These are phyloP conservation scores for Selenicereus undatus DNA, from an alignment of 148 eudicot genomes.

Conservation along the genomic window DNA sequence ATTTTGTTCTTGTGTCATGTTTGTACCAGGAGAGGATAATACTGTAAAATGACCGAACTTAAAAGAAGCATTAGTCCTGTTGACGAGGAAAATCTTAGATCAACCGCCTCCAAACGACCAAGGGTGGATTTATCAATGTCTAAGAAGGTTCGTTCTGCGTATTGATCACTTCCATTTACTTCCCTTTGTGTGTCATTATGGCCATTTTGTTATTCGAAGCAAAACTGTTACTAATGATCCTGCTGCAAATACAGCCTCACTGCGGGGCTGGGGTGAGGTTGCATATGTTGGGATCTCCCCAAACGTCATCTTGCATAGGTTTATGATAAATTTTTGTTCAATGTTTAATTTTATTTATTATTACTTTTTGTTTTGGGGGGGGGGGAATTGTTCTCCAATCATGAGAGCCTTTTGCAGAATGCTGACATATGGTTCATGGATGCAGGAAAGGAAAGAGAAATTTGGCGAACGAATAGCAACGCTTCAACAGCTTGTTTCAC, in stretches of 20 bases:
- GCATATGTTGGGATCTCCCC: not conserved
- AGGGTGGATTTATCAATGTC: slow-evolving; percentile 59
- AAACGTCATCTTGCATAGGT: not conserved
- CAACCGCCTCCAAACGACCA: slow-evolving; percentile 56
- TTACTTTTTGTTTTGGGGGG: not conserved
- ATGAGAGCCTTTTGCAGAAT: not conserved
- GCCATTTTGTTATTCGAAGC: not conserved
- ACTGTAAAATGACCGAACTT: slow-evolving; percentile 56
- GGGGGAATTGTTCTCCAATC: not conserved
- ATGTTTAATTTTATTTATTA: not conserved
- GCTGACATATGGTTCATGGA: slow-evolving; percentile 20
- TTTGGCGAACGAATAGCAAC: slow-evolving; percentile 68
- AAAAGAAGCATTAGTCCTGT: slow-evolving; percentile 51
- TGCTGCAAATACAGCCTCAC: not conserved
- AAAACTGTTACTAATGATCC: not conserved
- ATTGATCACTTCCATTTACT: not conserved
- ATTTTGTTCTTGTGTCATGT: slow-evolving; percentile 11
- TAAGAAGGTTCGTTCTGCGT: slow-evolving; percentile 50
- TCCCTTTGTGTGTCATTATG: not conserved
- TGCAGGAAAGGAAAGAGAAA: slow-evolving; percentile 80
- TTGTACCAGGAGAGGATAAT: slow-evolving; percentile 23
- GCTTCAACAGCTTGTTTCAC: slow-evolving; percentile 88
- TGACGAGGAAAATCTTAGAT: slow-evolving; percentile 49
- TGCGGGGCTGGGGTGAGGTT: not conserved
- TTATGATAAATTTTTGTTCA: not conserved